These are phyloP conservation scores for Rhododendron ferrugineum DNA, from an alignment of 148 eudicot genomes.

Conservation along the genomic window DNA sequence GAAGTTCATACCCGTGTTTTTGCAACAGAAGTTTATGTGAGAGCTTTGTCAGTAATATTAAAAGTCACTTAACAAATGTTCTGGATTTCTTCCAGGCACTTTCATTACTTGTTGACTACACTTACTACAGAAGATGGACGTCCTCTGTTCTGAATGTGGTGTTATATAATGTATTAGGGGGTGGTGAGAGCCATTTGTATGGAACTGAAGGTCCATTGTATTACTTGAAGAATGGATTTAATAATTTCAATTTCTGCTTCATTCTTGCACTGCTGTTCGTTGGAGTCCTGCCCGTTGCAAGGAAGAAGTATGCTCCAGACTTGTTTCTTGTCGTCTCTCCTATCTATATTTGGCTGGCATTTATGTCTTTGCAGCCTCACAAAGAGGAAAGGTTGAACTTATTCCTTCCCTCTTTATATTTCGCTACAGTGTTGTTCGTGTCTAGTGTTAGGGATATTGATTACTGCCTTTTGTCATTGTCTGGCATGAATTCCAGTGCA, in stretches of 20 bases:
- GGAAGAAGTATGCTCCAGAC: constrained; percentile 75
- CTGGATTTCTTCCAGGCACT: constrained; percentile 47
- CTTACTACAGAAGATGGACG: constrained; percentile 83
- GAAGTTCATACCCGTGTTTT: not conserved
- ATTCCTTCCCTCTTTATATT: constrained; percentile 8
- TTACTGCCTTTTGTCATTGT: not conserved
- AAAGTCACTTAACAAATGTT: constrained; percentile 1
- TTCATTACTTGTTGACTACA: constrained; percentile 63
- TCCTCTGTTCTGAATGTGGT: constrained; percentile 84
- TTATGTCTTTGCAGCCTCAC: constrained; percentile 99
- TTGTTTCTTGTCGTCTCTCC: constrained; percentile 69
- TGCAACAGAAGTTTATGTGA: not conserved
- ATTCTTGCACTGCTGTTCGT: constrained; percentile 85
- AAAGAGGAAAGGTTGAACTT: constrained; percentile 87
- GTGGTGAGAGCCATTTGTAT: constrained; percentile 98
- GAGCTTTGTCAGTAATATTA: not conserved
- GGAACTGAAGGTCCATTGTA: constrained; percentile 84
- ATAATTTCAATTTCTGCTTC: constrained; percentile 89
- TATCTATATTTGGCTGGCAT: constrained; percentile 83
- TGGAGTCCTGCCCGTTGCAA: constrained; percentile 48
- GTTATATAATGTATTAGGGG: constrained; percentile 84
- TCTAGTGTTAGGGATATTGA: not conserved
- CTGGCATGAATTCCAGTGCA: not conserved
- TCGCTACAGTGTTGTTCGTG: not conserved
- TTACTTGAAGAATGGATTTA: constrained; percentile 84